These are phyloP conservation scores for Parasitella parasitica DNA, from an alignment of 371 early-diverging fungal species.

Conservation along the genomic window DNA sequence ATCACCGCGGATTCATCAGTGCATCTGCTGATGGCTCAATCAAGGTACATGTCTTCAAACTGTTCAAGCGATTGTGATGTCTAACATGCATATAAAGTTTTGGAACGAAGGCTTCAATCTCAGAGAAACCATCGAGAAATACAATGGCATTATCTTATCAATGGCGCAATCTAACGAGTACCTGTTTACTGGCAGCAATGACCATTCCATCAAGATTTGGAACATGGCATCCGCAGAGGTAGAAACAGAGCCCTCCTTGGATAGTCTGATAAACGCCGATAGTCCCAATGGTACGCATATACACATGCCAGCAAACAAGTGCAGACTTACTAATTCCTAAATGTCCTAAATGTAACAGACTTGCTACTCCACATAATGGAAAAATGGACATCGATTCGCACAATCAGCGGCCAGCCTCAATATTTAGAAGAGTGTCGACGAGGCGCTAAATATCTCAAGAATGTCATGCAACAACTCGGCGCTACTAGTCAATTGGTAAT, in stretches of 20 bases:
- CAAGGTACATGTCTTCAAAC: slow-evolving; percentile 59
- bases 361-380: slow-evolving; percentile 65
- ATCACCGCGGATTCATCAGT: slow-evolving; percentile 57
- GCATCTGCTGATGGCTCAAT: slow-evolving; percentile 79
- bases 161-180: slow-evolving; percentile 59
- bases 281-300: not conserved
- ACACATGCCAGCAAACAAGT: not conserved
- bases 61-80: too few relatives aligned
- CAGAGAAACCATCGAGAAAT: slow-evolving; percentile 59
- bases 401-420: slow-evolving; percentile 66
- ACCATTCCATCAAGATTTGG: slow-evolving; percentile 65
- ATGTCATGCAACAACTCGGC: slow-evolving; percentile 71
- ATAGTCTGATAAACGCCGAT: not conserved
- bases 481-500: slow-evolving; percentile 64
- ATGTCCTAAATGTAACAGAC: slow-evolving; percentile 27
- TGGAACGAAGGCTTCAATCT: slow-evolving; percentile 76
- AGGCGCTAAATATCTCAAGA: slow-evolving; percentile 74
- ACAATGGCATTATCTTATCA: slow-evolving; percentile 65
- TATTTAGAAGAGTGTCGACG: slow-evolving; percentile 74
- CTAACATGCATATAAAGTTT: too few relatives aligned
- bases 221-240: slow-evolving; percentile 3
- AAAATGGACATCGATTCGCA: slow-evolving; percentile 70
- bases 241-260: not conserved
- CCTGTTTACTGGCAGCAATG: slow-evolving; percentile 69
- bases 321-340: not conserved